Conservation (phyloP, 2,329 filamentous ascomycete genomes). For the Cladosporium sp. region DNA sequence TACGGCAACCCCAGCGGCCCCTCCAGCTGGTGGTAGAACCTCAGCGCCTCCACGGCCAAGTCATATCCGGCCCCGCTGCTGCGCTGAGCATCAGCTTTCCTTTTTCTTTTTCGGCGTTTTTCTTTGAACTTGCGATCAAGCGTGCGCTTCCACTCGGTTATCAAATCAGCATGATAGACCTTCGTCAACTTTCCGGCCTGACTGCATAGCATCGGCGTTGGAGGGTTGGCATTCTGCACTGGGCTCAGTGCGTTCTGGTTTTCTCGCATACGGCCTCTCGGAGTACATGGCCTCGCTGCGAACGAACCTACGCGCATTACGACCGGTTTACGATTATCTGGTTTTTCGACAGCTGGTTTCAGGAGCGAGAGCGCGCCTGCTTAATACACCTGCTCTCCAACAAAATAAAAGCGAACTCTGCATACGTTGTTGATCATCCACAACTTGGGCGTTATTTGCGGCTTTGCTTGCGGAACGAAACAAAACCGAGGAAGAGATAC, state of each 20-base stretch:
- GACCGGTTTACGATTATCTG: slow-evolving; percentile 20
- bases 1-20: slow-evolving; percentile 72
- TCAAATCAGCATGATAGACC: slow-evolving; percentile 51
- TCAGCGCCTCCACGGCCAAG: slow-evolving; percentile 19
- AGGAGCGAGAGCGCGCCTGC: slow-evolving; percentile 19
- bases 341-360: slow-evolving; percentile 19
- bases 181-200: slow-evolving; percentile 46
- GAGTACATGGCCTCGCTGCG: slow-evolving; percentile 7
- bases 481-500: slow-evolving; percentile 12
- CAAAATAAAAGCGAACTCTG: slow-evolving; percentile 18
- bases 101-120: slow-evolving; percentile 2
- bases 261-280: slow-evolving; percentile 18
- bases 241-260: slow-evolving; percentile 18
- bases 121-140: slow-evolving; percentile 17
- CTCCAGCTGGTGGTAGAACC: slow-evolving; percentile 63
- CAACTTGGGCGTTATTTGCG: slow-evolving; percentile 18
- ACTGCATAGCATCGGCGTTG: slow-evolving; percentile 22
- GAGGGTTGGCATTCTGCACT: slow-evolving; percentile 20
- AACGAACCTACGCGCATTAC: slow-evolving; percentile 16
- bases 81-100: slow-evolving; percentile 4
- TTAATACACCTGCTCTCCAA: slow-evolving; percentile 23
- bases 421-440: slow-evolving; percentile 20
- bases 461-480: slow-evolving; percentile 16
- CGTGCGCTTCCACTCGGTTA: slow-evolving; percentile 37
- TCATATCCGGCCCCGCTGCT: slow-evolving; percentile 5